Evolutionary conservation across 2,329 filamentous ascomycete genomes (phyloP).

Genomic region (Apiospora kogelbergensis): DNA sequence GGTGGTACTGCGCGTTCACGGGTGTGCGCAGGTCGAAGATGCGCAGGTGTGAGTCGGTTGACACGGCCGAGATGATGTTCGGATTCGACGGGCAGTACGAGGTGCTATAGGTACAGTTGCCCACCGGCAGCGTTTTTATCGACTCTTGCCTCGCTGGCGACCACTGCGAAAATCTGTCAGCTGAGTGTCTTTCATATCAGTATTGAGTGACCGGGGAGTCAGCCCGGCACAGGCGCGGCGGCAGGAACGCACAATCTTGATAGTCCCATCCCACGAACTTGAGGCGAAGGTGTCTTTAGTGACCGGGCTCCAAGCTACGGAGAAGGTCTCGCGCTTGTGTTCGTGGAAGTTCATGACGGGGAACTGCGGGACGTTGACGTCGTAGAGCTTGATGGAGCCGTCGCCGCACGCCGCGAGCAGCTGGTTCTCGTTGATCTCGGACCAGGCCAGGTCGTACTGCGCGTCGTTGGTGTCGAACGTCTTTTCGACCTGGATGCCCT

Average conservation of each 20-base stretch:
- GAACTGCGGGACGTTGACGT: slow-evolving; percentile 75
- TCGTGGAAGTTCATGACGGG: slow-evolving; percentile 92
- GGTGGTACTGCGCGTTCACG: slow-evolving; percentile 81
- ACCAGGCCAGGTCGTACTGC: slow-evolving; percentile 93
- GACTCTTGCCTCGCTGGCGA: slow-evolving; percentile 74
- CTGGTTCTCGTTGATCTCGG: slow-evolving; percentile 95
- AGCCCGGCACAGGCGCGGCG: no score
- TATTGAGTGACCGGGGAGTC: neutral
- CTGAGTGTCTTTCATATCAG: neutral
- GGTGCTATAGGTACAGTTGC: slow-evolving; percentile 92
- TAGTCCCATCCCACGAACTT: slow-evolving; percentile 92
- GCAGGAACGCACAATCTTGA: slow-evolving; percentile 70
- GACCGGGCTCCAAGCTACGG: slow-evolving; percentile 88
- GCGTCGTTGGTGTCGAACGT: slow-evolving; percentile 96
- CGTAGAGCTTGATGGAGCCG: slow-evolving; percentile 92
- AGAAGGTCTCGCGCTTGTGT: slow-evolving; percentile 90
- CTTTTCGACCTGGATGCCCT: slow-evolving; percentile 83
- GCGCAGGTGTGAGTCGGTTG: slow-evolving; percentile 84
- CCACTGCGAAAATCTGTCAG: slow-evolving; percentile 56
- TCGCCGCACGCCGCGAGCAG: slow-evolving; percentile 86
- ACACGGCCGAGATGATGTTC: slow-evolving; percentile 81
- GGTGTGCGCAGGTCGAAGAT: slow-evolving; percentile 92
- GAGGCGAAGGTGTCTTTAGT: slow-evolving; percentile 89
- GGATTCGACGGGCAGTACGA: slow-evolving; percentile 87
- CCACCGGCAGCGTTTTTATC: slow-evolving; percentile 82